A percentile compares a stretch with the other conserved stretches of the same genome.
These are phyloP conservation scores for Lentinula lateritia DNA, from an alignment of 768 basidiomycete genomes.

Conservation along the genomic window DNA sequence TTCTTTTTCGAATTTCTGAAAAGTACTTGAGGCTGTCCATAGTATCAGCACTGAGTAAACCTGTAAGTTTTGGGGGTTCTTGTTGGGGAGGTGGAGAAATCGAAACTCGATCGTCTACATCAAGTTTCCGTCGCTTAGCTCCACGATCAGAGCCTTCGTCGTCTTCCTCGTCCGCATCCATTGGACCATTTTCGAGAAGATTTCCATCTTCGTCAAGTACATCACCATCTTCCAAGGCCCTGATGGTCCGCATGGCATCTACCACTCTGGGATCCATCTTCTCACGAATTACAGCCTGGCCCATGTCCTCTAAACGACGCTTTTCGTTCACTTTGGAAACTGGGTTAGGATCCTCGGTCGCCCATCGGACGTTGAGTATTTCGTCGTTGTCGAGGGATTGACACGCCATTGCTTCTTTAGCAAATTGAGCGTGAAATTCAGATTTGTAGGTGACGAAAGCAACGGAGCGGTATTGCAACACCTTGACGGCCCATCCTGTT, in stretches of 20 bases:
- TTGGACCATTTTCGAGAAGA: conserved; percentile 20
- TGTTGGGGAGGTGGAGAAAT: conserved; percentile 18
- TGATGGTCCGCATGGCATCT: conserved; percentile 80
- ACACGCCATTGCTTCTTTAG: conserved; percentile 98
- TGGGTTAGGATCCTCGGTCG: conserved; percentile 98
- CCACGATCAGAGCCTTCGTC: conserved; percentile 24
- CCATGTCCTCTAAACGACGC: conserved; percentile 73
- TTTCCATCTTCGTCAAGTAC: conserved; percentile 34
- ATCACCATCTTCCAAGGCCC: conserved; percentile 84
- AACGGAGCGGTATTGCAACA: conserved; percentile 90
- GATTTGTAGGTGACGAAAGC: conserved; percentile 94
- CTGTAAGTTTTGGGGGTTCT: conserved; percentile 34
- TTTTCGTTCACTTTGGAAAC: conserved; percentile 84
- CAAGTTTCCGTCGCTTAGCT: conserved; percentile 27
- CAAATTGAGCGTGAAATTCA: conserved; percentile 88
- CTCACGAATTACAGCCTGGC: conserved; percentile 80
- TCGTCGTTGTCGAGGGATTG: conserved; percentile 97
- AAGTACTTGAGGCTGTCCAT: conserved; percentile 89
- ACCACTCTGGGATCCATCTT: conserved; percentile 85
- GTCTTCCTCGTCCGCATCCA: conserved; percentile 27
- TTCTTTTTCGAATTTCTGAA: conserved; percentile 76
- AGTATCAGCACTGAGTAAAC: conserved; percentile 78
- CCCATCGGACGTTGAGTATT: conserved; percentile 98
- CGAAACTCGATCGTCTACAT: conserved; percentile 19
- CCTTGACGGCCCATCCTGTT: conserved; percentile 55